Evolutionary conservation across 2,329 filamentous ascomycete species (phyloP), one percentile per base, ranked within the genome.

Genomic region (Clonostachys solani): DNA sequence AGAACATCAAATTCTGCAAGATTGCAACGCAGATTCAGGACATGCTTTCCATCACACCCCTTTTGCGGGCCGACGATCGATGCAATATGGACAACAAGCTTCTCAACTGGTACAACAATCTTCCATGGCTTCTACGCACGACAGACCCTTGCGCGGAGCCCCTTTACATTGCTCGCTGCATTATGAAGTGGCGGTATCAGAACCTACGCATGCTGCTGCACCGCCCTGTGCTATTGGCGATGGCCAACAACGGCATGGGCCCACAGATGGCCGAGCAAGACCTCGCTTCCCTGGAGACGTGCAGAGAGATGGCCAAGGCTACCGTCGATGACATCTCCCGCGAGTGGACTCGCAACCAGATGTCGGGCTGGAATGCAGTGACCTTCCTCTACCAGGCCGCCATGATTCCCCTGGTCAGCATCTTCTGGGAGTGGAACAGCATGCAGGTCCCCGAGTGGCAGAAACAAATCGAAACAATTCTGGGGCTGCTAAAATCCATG

Each of bases 101-200:
- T 1, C 72, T 86, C 35, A 79, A 77, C 56, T 92, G 88, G 88
- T 84, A 87, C 64, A 80, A 82, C 47, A 81, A 78, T 44, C 75
- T 91, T 2, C 87, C 86, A 5, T 80, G 80, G 71, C 71, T 86
- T 13, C 70, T 86, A 34, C 74, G 80, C 53, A 78, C 81, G 17
- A 78, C 71, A 12, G 83, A 89, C 47, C 80, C 84, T 10, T 88
- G 84, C 58, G 82, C 85, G 0, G 84, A 88, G 54, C 81, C 84
- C 3, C 76, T 91, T 16, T 82, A 81, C 52, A 84, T 86, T 43
- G 81, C 84, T 1, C 78, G 87, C 44, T 82, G 82, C 52, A 79
- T 91, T 55, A 89, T 91, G 84, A 87, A 88, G 62, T 92, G 87
- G 88, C 79, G 87, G 13, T 92, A 88, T 60, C 83, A 88, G 59